These are phyloP conservation scores for Mycena filopes DNA, from an alignment of 768 basidiomycete genomes.

Conservation along the genomic window DNA sequence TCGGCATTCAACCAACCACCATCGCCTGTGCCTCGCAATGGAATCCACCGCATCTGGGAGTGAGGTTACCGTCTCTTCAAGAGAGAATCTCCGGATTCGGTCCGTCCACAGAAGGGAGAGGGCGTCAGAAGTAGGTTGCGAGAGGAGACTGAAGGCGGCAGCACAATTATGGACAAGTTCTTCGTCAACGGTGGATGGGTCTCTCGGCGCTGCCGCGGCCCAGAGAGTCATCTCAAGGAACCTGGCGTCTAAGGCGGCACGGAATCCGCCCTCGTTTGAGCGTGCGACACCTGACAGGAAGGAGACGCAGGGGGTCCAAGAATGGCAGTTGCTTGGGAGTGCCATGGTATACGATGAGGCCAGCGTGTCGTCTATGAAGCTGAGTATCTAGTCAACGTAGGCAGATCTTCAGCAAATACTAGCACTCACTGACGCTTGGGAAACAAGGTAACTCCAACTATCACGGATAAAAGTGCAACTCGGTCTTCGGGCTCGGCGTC, in stretches of 20 bases:
- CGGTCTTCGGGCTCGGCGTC: not conserved
- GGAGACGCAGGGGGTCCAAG: not conserved
- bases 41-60: not conserved
- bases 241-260: not conserved
- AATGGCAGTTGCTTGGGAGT: not conserved
- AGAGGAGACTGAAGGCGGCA: not conserved
- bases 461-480: constrained; percentile 1
- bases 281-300: not conserved
- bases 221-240: not conserved
- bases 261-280: not conserved
- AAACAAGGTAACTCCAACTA: constrained; percentile 6
- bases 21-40: not conserved
- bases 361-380: not conserved
- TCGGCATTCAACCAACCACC: constrained; percentile 4
- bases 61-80: not conserved
- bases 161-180: not conserved
- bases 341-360: not conserved
- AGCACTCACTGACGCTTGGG: constrained; percentile 5
- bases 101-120: not conserved
- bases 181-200: not conserved
- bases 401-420: not conserved
- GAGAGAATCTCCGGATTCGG: not conserved
- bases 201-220: not conserved
- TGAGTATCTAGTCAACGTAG: not conserved
- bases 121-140: not conserved